Conservation (phyloP, 768 basidiomycete species). For the Pulveroboletus sp. region DNA sequence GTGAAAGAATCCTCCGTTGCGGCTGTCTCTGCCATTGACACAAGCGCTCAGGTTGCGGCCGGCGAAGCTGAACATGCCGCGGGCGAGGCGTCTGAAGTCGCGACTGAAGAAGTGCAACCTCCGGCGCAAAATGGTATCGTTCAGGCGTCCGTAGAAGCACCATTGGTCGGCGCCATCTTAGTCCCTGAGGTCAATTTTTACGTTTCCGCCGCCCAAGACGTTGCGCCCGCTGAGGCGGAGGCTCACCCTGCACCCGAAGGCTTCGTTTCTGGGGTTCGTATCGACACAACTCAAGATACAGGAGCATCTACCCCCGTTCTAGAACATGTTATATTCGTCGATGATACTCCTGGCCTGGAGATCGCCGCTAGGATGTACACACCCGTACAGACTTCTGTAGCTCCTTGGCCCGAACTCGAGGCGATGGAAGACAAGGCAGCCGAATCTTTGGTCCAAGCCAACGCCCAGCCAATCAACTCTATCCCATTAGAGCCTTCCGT, state of each 20-base stretch:
- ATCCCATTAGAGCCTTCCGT: background rate
- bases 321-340: background rate
- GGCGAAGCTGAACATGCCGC: constrained; percentile 2
- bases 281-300: background rate
- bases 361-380: background rate
- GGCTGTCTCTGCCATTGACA: background rate
- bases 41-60: background rate
- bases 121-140: background rate
- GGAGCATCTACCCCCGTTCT: background rate
- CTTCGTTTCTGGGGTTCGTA: background rate
- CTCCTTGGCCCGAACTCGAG: background rate
- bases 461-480: background rate
- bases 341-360: constrained; percentile 6
- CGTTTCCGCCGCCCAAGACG: background rate
- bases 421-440: background rate
- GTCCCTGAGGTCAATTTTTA: background rate
- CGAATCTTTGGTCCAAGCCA: background rate
- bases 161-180: background rate
- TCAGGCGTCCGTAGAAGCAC: background rate
- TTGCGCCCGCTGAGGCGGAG: background rate
- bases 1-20: background rate
- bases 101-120: background rate
- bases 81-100: constrained; percentile 1
- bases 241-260: constrained; percentile 1
- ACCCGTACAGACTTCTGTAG: background rate